Base-by-base conservation (phyloP, 1,284 basidiomycete species). In the Microstroma glucosiphilum region DNA sequence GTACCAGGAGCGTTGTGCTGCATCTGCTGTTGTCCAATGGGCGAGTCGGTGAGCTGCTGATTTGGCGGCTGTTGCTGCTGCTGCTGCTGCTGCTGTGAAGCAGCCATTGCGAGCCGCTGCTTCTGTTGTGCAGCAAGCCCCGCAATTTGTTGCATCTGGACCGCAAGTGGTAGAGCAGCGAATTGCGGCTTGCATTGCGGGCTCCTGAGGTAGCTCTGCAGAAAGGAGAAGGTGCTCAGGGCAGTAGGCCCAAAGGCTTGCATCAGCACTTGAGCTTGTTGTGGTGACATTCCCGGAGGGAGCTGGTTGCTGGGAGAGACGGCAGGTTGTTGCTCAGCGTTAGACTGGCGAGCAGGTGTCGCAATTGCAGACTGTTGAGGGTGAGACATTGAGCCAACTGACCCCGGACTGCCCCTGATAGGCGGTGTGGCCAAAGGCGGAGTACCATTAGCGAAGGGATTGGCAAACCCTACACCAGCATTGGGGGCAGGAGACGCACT, bases 191-290 rank as follows among this genome's bases (percentile, higher is more conserved):
- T 54, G 51, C 51, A 54, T 25, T 17, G 17, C 25, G 51, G 51
- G 21, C 21, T 23, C 21, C 51, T 19, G 13, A 54, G 51, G 26
- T 54, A 54, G 51, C 13, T 54, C 57, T 74, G 72, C 0, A 74
- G 62, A 6, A 69, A 64, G 42, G 71, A 67, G 23, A 71, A 58
- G 30, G 71, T 69, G 56, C 61, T 63, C 11, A 74, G 58, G 13
- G 72, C 72, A 57, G 68, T 72, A 37, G 69, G 67, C 2, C 72
- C 72, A 53, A 72, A 74, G 0, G 71, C 68, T 43, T 70, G 66
- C 42, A 70, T 61, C 25, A 74, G 64, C 46, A 62, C 65, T 43
- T 71, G 69, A 9, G 67, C 64, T 37, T 74, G 70, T 54, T 64
- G 71, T 56, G 60, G 68, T 62, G 61, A 67, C 61, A 49, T 66